Evolutionary conservation across 352 stramenopile species (phyloP).

Genomic region (Pythium brassicae): DNA sequence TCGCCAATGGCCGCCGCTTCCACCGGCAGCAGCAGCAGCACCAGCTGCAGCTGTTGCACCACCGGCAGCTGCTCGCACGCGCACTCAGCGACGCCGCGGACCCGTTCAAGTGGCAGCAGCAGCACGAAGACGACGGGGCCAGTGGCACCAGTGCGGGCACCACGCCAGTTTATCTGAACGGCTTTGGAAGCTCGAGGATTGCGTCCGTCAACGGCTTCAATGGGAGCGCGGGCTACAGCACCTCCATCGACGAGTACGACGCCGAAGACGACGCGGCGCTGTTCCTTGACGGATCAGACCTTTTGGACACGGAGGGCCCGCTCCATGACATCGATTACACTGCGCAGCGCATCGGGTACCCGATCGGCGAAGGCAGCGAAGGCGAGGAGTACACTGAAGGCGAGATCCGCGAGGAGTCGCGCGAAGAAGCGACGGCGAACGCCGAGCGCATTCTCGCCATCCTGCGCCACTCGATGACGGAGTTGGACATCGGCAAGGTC

Average conservation of each 20-base stretch:
- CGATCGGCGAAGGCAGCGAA: constrained; percentile 41
- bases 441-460: constrained; percentile 76
- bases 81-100: constrained; percentile 42
- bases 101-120: constrained; percentile 15
- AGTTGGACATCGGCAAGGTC: constrained; percentile 77
- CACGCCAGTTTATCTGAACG: constrained; percentile 6
- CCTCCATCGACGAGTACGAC: constrained; percentile 1
- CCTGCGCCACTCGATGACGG: constrained; percentile 79
- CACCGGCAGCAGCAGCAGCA: constrained; percentile 18
- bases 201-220: constrained; percentile 6
- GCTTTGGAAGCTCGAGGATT: background rate
- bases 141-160: background rate
- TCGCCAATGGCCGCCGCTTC: constrained; percentile 13
- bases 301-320: constrained; percentile 24
- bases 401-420: constrained; percentile 68
- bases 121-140: background rate
- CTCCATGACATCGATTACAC: constrained; percentile 62
- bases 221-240: background rate
- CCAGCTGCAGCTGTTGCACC: constrained; percentile 7
- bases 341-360: constrained; percentile 70
- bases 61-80: constrained; percentile 29
- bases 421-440: constrained; percentile 57
- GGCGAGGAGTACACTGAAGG: constrained; percentile 17
- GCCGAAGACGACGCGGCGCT: constrained; percentile 16
- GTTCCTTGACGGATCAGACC: constrained; percentile 23